Conservation (phyloP, 2,329 filamentous ascomycete species). For the Oidium heveae region DNA sequence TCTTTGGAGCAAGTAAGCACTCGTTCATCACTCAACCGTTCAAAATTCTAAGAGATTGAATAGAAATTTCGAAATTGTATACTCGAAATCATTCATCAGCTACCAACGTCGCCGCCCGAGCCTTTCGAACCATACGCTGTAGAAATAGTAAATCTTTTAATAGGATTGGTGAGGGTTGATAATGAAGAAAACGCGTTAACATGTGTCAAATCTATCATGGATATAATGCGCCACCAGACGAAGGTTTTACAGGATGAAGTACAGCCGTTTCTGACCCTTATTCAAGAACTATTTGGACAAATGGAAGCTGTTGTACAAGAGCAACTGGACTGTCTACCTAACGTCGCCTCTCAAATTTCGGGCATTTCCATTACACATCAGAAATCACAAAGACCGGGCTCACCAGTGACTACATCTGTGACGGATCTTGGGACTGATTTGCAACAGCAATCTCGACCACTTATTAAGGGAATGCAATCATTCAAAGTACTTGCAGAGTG, state of each 20-base stretch:
- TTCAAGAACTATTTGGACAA: conserved; percentile 85
- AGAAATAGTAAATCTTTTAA: conserved; percentile 72
- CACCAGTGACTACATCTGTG: conserved; percentile 51
- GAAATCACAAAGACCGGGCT: conserved; percentile 59
- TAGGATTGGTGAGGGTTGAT: conserved; percentile 68
- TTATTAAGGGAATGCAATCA: conserved; percentile 88
- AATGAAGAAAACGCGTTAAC: conserved; percentile 98
- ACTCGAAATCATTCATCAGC: conserved; percentile 78
- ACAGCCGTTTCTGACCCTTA: conserved; percentile 71
- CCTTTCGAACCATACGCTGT: conserved; percentile 69
- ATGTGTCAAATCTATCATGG: conserved; percentile 94
- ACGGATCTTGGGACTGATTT: conserved; percentile 57
- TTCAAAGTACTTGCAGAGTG: conserved; percentile 97
- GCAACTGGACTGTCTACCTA: conserved; percentile 59
- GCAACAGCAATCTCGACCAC: conserved; percentile 56
- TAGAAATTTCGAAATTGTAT: conserved; percentile 78
- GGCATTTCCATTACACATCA: conserved; percentile 48
- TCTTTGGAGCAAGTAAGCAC: conserved; percentile 59
- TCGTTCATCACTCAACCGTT: background rate
- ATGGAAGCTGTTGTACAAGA: conserved; percentile 91
- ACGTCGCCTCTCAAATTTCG: conserved; percentile 40
- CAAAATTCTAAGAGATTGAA: conserved; percentile 1
- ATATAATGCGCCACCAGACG: conserved; percentile 79
- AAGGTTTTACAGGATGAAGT: conserved; percentile 63
- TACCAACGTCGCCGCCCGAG: conserved; percentile 51